Evolutionary conservation across 495 filamentous ascomycete species (phyloP).

Genomic region (Aspergillus nidulans): DNA sequence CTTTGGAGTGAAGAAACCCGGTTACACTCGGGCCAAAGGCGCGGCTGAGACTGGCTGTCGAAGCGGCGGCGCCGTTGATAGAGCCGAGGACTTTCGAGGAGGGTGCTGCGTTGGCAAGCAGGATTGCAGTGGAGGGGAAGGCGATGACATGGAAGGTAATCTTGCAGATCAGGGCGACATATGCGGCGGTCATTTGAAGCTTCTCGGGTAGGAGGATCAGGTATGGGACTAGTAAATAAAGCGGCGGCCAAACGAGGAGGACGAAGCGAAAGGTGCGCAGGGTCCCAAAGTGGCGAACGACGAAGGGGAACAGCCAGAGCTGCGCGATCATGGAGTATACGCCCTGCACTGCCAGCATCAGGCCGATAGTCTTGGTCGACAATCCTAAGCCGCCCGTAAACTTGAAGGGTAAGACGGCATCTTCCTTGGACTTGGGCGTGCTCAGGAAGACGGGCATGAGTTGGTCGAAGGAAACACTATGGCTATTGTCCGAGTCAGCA

Average conservation of each 20-base stretch:
- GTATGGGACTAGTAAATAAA: conserved; percentile 86
- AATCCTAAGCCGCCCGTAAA: conserved; percentile 85
- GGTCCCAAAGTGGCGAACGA: conserved; percentile 67
- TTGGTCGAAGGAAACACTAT: conserved; percentile 90
- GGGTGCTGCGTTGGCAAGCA: conserved; percentile 79
- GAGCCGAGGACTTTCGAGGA: conserved; percentile 75
- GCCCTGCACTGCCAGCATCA: conserved; percentile 86
- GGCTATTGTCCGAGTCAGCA: conserved; percentile 52
- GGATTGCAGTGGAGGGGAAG: conserved; percentile 80
- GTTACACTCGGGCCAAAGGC: conserved; percentile 86
- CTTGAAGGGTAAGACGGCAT: conserved; percentile 69
- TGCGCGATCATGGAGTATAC: conserved; percentile 82
- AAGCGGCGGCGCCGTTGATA: conserved; percentile 90
- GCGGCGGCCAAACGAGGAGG: conserved; percentile 75
- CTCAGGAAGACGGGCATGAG: conserved; percentile 89
- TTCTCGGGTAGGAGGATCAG: conserved; percentile 72
- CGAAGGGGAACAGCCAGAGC: conserved; percentile 72
- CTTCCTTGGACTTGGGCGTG: conserved; percentile 54
- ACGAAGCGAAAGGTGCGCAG: conserved; percentile 76
- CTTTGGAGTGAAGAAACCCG: conserved; percentile 76
- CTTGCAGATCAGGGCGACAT: conserved; percentile 75
- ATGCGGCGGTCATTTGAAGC: conserved; percentile 68
- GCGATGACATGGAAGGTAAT: conserved; percentile 80
- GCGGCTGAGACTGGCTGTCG: conserved; percentile 79
- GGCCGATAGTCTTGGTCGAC: conserved; percentile 74